These are phyloP conservation scores for Phytophthora chlamydospora DNA, from an alignment of 352 stramenopile genomes.

Conservation along the genomic window DNA sequence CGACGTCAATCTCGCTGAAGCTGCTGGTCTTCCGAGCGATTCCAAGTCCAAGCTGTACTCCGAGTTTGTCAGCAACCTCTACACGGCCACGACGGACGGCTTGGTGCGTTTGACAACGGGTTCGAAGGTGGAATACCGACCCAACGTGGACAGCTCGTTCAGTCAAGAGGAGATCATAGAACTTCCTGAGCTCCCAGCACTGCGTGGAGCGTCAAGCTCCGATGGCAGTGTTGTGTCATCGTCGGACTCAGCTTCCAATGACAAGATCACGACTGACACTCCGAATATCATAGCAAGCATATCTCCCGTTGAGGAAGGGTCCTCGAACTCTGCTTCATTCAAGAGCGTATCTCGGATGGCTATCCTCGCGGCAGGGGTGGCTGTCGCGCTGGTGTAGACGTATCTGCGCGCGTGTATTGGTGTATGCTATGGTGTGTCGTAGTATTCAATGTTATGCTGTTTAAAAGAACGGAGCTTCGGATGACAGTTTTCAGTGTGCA, in stretches of 20 bases:
- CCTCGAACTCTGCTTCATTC: no score
- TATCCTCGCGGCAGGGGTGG: no score
- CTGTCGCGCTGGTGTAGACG: no score
- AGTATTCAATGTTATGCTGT: no score
- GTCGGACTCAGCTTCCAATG: constrained; percentile 5
- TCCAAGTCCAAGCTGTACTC: constrained; percentile 50
- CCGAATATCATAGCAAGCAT: constrained; percentile 7
- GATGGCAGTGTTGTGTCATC: constrained; percentile 2
- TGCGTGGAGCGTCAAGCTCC: constrained; percentile 9
- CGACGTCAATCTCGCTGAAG: constrained; percentile 54
- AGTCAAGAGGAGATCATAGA: constrained; percentile 33
- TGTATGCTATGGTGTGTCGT: no score
- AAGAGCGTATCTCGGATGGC: no score
- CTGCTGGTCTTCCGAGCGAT: constrained; percentile 49
- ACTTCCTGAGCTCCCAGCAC: constrained; percentile 6
- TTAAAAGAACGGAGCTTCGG: no score
- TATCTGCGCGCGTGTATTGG: no score
- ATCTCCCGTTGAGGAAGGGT: background rate
- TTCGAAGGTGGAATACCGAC: constrained; percentile 55
- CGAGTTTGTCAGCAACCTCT: constrained; percentile 48
- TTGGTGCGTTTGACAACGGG: constrained; percentile 44
- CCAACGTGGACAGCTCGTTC: constrained; percentile 20
- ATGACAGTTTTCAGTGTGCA: no score
- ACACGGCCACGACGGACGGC: constrained; percentile 45
- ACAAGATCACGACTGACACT: constrained; percentile 7